These are phyloP conservation scores for Stentor roeselii DNA, from an alignment of 73 alveolate species.

Conservation along the genomic window DNA sequence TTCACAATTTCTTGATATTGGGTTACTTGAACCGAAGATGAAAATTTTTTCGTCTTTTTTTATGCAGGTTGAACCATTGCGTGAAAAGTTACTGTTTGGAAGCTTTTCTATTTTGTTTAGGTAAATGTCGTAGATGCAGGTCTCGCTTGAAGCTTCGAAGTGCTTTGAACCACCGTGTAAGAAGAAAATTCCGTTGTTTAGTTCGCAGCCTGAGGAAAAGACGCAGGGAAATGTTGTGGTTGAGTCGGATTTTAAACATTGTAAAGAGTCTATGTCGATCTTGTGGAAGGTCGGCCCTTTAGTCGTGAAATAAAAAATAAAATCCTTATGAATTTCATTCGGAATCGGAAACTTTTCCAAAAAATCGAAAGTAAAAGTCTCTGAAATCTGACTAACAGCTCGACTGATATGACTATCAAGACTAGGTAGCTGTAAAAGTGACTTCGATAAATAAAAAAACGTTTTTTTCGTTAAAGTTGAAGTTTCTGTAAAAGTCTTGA, in stretches of 20 bases:
- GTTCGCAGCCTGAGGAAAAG: background rate
- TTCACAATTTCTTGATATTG: background rate
- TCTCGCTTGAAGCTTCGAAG: background rate
- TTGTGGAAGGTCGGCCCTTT: background rate
- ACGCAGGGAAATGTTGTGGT: too few species aligned
- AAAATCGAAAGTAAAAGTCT: background rate
- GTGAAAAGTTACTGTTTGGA: background rate
- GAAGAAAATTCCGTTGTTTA: background rate
- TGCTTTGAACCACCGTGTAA: background rate
- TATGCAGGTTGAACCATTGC: background rate
- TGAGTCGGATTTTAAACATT: background rate
- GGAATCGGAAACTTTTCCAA: background rate
- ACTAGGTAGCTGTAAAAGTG: too few species aligned
- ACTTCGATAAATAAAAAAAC: too few species aligned
- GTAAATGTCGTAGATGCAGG: background rate
- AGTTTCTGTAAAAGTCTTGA: too few species aligned
- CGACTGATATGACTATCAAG: too few species aligned
- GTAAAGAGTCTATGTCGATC: background rate
- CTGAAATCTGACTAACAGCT: too few species aligned
- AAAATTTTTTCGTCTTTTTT: background rate
- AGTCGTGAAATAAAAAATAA: background rate
- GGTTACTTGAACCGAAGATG: background rate
- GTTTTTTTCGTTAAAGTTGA: too few species aligned
- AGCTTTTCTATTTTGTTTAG: background rate
- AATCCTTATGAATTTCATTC: too few species aligned